Base-by-base conservation (phyloP, 805 yeast species). In the Starmerella floricola region DNA sequence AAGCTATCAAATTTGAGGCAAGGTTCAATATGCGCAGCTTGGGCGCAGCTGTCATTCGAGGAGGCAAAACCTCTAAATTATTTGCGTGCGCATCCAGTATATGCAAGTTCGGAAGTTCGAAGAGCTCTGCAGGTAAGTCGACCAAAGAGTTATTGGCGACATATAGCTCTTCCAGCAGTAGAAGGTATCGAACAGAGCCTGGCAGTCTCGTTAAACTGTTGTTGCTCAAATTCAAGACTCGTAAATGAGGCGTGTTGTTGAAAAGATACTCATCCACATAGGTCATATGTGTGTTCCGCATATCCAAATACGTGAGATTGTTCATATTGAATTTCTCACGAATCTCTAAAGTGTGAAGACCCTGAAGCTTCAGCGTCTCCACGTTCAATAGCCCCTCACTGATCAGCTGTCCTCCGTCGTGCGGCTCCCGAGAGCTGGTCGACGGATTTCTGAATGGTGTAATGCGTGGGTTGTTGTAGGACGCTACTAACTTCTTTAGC, bases 201-300 rank as follows among this genome's bases (percentile, higher is more conserved):
- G 97, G 95, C 17, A 91, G 61, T 13, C 74, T 68, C 8, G 81
- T 81, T 50, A 91, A 66, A 55, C 82, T 91, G 56, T 91, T 91
- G 52, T 78, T 76, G 60, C 85, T 91, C 48, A 91, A 62, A 23
- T 75, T 76, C 49, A 91, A 62, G 45, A 74, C 79, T 51, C 82
- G 93, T 40, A 86, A 64, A 45, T 74, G 72, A 0, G 81, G 73
- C 32, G 86, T 66, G 49, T 68, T 71, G 6, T 68, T 59, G 34
- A 86, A 67, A 44, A 86, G 73, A 15, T 71, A 73, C 6, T 73
- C 67, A 1, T 87, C 79, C 23, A 91, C 65, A 6, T 82, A 68
- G 0, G 95, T 74, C 37, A 91, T 64, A 53, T 83, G 85, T 1
- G 95, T 95, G 55, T 80, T 81, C 8, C 82, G 74, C 40, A 91